Percentiles rank a stretch among this genome's conserved stretches.
Evolutionary conservation across 2,329 filamentous ascomycete species (phyloP).

Genomic region (Penicillium decumbens): DNA sequence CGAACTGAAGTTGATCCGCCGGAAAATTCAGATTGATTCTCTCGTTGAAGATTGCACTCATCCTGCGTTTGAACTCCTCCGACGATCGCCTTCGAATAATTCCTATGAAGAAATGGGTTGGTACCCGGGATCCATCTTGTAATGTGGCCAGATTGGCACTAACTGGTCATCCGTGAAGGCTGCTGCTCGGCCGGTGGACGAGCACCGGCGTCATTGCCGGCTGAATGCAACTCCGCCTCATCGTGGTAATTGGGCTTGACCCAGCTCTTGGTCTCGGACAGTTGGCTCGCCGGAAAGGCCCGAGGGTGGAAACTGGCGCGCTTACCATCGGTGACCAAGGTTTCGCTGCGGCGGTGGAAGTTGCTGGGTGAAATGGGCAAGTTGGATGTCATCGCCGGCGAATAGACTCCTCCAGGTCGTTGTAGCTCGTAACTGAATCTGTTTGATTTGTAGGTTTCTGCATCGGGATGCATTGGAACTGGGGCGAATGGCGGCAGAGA

Average conservation of each 20-base stretch:
- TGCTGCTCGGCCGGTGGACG: slow-evolving; percentile 7
- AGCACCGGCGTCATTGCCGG: not conserved
- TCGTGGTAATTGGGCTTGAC: slow-evolving; percentile 1
- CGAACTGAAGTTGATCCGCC: slow-evolving; percentile 24
- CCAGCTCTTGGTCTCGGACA: slow-evolving; percentile 2
- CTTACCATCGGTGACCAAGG: slow-evolving; percentile 3
- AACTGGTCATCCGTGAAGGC: slow-evolving; percentile 14
- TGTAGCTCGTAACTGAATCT: slow-evolving; percentile 7
- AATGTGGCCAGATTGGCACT: slow-evolving; percentile 2
- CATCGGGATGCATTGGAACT: not conserved
- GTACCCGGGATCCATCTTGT: not conserved
- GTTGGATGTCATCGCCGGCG: slow-evolving; percentile 4
- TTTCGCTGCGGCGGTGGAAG: slow-evolving; percentile 8
- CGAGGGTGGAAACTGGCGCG: slow-evolving; percentile 17
- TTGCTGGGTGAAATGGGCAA: not conserved
- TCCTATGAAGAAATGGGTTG: slow-evolving; percentile 8
- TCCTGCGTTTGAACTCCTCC: slow-evolving; percentile 31
- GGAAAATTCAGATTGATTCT: slow-evolving; percentile 23
- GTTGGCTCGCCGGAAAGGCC: slow-evolving; percentile 6
- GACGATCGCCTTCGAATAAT: slow-evolving; percentile 27
- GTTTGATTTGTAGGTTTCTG: slow-evolving; percentile 5
- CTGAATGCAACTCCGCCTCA: not conserved
- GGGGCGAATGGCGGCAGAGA: slow-evolving; percentile 3
- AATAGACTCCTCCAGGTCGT: slow-evolving; percentile 2
- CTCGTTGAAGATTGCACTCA: slow-evolving; percentile 34